Percentiles rank a stretch among this genome's conserved stretches.
These are phyloP conservation scores for Leccinum subrobustum DNA, from an alignment of 1,284 basidiomycete genomes.

Conservation along the genomic window DNA sequence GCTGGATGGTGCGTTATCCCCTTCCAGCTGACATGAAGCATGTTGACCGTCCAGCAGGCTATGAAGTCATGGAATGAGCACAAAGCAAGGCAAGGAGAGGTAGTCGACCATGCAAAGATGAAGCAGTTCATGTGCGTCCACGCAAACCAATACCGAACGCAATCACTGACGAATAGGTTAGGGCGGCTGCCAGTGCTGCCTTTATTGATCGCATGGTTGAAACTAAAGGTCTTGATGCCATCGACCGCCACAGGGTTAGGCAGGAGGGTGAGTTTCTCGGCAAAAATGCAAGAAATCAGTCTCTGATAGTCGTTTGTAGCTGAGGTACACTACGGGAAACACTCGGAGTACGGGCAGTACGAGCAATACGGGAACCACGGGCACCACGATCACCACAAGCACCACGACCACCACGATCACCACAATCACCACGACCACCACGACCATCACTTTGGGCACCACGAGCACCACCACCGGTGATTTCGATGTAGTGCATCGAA, in stretches of 20 bases:
- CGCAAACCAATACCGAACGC: background rate
- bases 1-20: conserved; percentile 21
- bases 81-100: conserved; percentile 15
- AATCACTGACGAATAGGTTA: conserved; percentile 6
- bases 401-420: background rate
- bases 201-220: conserved; percentile 48
- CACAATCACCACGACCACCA: background rate
- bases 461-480: background rate
- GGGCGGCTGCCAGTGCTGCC: conserved; percentile 38
- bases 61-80: conserved; percentile 28
- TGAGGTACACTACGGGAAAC: background rate
- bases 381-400: no score
- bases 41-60: conserved; percentile 22
- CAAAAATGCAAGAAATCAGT: rapidly evolving
- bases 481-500: background rate
- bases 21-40: background rate
- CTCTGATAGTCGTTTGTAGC: conserved; percentile 13
- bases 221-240: conserved; percentile 49
- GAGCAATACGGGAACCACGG: background rate
- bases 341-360: background rate
- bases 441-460: background rate
- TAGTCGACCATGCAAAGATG: conserved; percentile 13
- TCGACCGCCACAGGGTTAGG: conserved; percentile 39
- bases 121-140: conserved; percentile 29
- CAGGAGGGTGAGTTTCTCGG: conserved; percentile 20